Evolutionary conservation across 1,139 yeast genomes (phyloP), one percentile per base, ranked within the genome.

Genomic region (Pneumocystis canis): DNA sequence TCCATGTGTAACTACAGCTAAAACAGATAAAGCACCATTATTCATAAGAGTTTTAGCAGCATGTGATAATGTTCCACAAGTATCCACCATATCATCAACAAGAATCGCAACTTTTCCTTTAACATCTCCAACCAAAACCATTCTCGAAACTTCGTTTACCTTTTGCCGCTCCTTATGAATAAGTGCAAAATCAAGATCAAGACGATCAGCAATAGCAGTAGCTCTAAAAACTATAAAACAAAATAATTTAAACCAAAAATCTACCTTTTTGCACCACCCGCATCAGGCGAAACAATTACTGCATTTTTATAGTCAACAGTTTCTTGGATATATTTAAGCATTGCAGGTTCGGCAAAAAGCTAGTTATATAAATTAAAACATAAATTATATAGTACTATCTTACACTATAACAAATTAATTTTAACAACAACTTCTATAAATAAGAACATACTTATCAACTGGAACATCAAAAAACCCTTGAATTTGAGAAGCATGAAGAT

Each of bases 221-320:
- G 92, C 99, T 69, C 67, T 60, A 33, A 32, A 60, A 32, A 39
- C n/a, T 47, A 96, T 73, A 87, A 89, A 75, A 89, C 97, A n/a
- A 77, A 92, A 79, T 68, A 89, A 81, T 74, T 92, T 97, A 61
- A 97, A 97, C 69, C 92, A 79, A 7, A 92, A 88, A 1, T 97
- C 11, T 96, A 98, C 72, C 98, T 83, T 75, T 92, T 92, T 65
- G 98, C 98, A 65, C 98, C 98, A 71, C 98, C 98, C 3, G 98
- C 98, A 77, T 92, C 98, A 2, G 98, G 98, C 0, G 97, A 89
- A 30, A 89, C 89, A 66, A 92, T 86, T 65, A 90, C 89, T 47
- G 94, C 84, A 67, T 89, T 84, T 58, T 81, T 78, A 69, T 75
- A 76, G 71, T 80, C 84, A 66, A 81, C 79, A 65, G 87, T 80